Evolutionary conservation across 2,329 filamentous ascomycete genomes (phyloP).

Genomic region (Penicillium sp.): DNA sequence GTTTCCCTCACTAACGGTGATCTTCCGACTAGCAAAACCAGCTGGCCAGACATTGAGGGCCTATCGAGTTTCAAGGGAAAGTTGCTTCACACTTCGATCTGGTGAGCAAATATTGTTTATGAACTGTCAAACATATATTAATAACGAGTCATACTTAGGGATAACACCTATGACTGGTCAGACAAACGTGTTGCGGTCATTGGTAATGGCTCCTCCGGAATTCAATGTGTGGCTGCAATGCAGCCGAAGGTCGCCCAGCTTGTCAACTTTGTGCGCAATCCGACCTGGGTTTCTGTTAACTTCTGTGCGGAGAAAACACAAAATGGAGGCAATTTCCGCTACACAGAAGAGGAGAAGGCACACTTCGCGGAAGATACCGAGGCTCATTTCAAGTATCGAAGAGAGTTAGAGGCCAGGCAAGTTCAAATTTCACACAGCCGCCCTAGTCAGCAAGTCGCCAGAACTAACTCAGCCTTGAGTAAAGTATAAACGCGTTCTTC

Average conservation of each 20-base stretch:
- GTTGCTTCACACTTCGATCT: constrained; percentile 33
- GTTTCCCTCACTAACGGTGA: constrained; percentile 1
- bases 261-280: constrained; percentile 31
- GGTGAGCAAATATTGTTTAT: constrained; percentile 12
- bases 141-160: neutral
- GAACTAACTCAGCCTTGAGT: neutral
- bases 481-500: constrained; percentile 8
- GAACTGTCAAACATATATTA: too few species aligned
- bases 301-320: constrained; percentile 24
- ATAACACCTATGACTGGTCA: constrained; percentile 23
- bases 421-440: neutral
- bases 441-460: neutral
- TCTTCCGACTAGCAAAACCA: constrained; percentile 7
- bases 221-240: constrained; percentile 34
- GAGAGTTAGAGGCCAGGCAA: constrained; percentile 9
- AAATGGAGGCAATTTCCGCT: constrained; percentile 25
- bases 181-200: constrained; percentile 27
- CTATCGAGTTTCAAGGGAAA: constrained; percentile 32
- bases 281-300: constrained; percentile 31
- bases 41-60: constrained; percentile 32
- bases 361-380: constrained; percentile 20
- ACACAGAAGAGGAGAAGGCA: constrained; percentile 25
- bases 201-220: constrained; percentile 32
- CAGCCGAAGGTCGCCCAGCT: constrained; percentile 21
- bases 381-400: constrained; percentile 7